Evolutionary conservation across 352 stramenopile genomes (phyloP), one percentile per base, ranked within the genome.

Genomic region (Blastocystis sp.): DNA sequence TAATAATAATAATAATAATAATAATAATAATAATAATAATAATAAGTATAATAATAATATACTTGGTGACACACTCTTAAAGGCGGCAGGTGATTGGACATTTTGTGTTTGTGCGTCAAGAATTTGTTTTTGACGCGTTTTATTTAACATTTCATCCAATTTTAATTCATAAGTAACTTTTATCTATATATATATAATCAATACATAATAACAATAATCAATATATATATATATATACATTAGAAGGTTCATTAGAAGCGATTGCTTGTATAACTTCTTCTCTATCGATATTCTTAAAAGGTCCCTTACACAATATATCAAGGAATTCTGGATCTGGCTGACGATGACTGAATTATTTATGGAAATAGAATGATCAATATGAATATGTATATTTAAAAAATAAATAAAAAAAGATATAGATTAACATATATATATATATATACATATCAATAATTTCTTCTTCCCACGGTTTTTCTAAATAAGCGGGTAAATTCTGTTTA

Each of bases 401-500:
- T 24, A 7, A 13, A 21, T 32, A 23, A 47, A 46, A 5, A 68
- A 24, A 3, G 11, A 4, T 11, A 48, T 42, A n/a, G 10, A 80
- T 70, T 58, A 80, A 71, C 36, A 75, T 52, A 7, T 71, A 67
- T 13, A 73, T 69, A 21, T 75, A 75, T 40, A 39, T 48, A 55
- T 75, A 69, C 7, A 80, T 67, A 30, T 74, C 58, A 37, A 48
- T 58, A 52, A 16, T 24, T 57, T 10, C 11, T 54, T 52, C 11
- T 18, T 67, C 44, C 55, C 62, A 68, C 58, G 93, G 82, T 39
- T 93, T 77, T 24, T 40, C 54, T 9, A 98, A 72, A 69, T 98
- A 98, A 1, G 83, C 83, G 28, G 91, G 91, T 4, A 96, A 73
- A 55, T 94, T 91, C 62, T 92, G 84, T 71, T 92, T 80, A 69